Evolutionary conservation across 1,284 basidiomycete genomes (phyloP), one percentile per base, ranked within the genome.

Genomic region (Sutorius eximius): DNA sequence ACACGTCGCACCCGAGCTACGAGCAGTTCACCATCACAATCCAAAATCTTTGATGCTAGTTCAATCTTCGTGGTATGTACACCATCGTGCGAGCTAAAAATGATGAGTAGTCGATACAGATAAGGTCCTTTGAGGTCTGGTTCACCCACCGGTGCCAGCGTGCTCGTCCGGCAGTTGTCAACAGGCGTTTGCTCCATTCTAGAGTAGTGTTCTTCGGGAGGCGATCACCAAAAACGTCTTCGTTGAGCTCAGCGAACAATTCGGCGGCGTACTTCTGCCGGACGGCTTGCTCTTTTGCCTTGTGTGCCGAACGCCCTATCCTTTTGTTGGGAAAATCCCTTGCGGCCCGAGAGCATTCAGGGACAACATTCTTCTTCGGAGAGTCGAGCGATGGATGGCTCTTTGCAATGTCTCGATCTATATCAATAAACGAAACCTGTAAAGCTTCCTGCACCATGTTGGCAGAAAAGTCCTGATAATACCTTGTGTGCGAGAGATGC

Each of bases 161-260:
- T 3, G 91, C 92, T 61, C 83, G 76, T 2, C 91, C 92, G 0
- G 91, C 92, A 0, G 91, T 93, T 2, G 84, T 86, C 53, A 83
- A 64, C 42, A 94, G 67, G 45, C 86, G 76, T 52, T 83, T 85
- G 61, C 79, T 93, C 91, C 91, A 94, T 40, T 78, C 76, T 3
- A 94, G 68, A 55, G 77, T 74, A 2, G 90, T 86, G 12, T 80
- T 72, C 13, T 71, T 65, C 3, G 91, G 89, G 69, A 99, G 74
- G 69, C 83, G 65, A 76, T 87, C 73, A 59, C 86, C 72, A 77
- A 98, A 81, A 74, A 98, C 82, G 70, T 79, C 68, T 68, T 80
- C 59, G 79, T 99, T 81, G 73, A 99, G 77, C 79, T 95, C 85
- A 59, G 83, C 64, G 77, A 98, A 86, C 73, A 98, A 77, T n/a